phyloP scores from a whole-genome alignment of 768 basidiomycete genomes.

The Mycena metata region DNA sequence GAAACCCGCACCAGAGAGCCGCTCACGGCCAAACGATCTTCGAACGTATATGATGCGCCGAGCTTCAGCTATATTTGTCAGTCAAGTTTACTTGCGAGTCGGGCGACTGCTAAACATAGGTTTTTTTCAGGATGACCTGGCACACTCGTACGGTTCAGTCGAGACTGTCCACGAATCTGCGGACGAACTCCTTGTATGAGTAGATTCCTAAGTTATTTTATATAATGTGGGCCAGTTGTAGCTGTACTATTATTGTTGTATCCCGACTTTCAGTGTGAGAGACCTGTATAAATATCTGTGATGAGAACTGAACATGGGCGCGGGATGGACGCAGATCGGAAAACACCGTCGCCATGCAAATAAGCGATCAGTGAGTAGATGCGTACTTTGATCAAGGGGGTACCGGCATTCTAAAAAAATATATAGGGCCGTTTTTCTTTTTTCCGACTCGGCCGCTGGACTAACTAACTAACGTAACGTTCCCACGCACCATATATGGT shows the following conservation, averaged over 20 bases:
- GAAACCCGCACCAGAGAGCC: neutral
- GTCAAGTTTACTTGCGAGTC: neutral
- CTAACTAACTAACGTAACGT: too few species aligned
- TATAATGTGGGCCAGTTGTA: constrained; percentile 6
- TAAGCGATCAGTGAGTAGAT: too few species aligned
- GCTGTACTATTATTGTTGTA: constrained; percentile 19
- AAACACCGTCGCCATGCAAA: too few species aligned
- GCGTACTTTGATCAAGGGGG: too few species aligned
- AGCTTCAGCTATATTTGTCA: constrained; percentile 35
- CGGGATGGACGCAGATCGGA: too few species aligned
- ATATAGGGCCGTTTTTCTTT: too few species aligned
- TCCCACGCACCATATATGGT: too few species aligned
- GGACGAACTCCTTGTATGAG: constrained; percentile 31
- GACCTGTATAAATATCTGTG: too few species aligned
- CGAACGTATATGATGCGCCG: constrained; percentile 32
- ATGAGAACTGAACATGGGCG: too few species aligned
- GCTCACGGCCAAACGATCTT: constrained; percentile 25
- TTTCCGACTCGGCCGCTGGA: too few species aligned
- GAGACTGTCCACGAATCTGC: constrained; percentile 31
- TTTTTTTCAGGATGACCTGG: constrained; percentile 24
- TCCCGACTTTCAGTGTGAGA: neutral
- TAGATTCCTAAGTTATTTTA: constrained; percentile 27
- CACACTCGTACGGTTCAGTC: constrained; percentile 27
- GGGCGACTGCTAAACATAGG: neutral
- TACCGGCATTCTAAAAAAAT: too few species aligned